A percentile compares a stretch with the other conserved stretches of the same genome.
Conservation (phyloP, 495 filamentous ascomycete genomes). For the Parathielavia appendiculata region DNA sequence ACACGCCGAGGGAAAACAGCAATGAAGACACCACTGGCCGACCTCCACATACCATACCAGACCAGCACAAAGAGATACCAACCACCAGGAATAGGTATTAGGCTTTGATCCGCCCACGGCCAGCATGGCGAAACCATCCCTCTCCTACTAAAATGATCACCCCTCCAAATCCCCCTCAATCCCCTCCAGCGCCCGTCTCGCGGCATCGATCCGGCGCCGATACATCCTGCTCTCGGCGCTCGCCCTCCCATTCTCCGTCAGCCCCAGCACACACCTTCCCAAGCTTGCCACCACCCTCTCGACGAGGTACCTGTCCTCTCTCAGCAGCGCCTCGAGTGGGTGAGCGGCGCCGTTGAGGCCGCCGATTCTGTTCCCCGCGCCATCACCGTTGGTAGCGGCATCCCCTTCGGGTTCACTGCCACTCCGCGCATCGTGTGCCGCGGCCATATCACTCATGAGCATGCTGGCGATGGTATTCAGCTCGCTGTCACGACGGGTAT, state of each 20-base stretch:
- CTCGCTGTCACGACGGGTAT: slow-evolving; percentile 27
- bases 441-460: slow-evolving; percentile 39
- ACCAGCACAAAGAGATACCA: too few relatives aligned
- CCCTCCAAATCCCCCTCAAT: slow-evolving; percentile 26
- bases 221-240: slow-evolving; percentile 57
- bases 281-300: slow-evolving; percentile 71
- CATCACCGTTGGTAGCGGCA: background rate
- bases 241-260: slow-evolving; percentile 58
- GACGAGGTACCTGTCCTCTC: slow-evolving; percentile 70
- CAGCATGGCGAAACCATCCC: background rate
- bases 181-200: slow-evolving; percentile 65
- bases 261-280: slow-evolving; percentile 60
- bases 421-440: slow-evolving; percentile 21
- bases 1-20: background rate
- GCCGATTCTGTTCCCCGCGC: background rate
- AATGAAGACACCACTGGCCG: background rate
- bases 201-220: slow-evolving; percentile 66
- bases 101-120: too few relatives aligned
- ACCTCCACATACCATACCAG: too few relatives aligned
- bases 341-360: slow-evolving; percentile 21
- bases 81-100: too few relatives aligned
- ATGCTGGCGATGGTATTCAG: slow-evolving; percentile 37
- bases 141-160: background rate
- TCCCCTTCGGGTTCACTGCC: slow-evolving; percentile 21
- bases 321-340: slow-evolving; percentile 50